Evolutionary conservation across 2,329 filamentous ascomycete species (phyloP), one percentile per base, ranked within the genome.

Genomic region (Xylariaceae sp.): DNA sequence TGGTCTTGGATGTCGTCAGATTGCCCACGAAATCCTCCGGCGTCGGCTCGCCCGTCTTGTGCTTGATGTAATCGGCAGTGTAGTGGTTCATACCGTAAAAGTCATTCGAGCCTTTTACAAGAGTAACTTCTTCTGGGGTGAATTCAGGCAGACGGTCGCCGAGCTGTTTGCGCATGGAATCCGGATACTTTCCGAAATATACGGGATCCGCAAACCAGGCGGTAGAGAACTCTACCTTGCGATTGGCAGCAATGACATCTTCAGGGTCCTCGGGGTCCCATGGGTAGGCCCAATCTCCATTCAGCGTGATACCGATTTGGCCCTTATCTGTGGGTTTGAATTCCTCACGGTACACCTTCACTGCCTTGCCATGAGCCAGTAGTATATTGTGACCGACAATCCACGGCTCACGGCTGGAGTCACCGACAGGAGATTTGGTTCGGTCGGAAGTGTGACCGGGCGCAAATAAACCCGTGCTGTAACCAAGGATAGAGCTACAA

Each of bases 31-130:
- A 84, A 73, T 95, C 89, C 49, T 87, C 78, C 3, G 75, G 74
- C 1, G 80, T 77, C 0, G 88, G 73, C 47, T 78, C 73, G 5
- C 78, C 80, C 6, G 80, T 78, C 66, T 83, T 82, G 73, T 91
- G 85, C 70, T 84, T 85, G 74, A 95, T 85, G 74, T 88, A 95
- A 77, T 94, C 89, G 67, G 89, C 87, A 49, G 88, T 91, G 77
- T 95, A 95, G 77, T 91, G 87, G 77, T 95, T 95, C 88, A 92
- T 92, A 70, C 89, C 90, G 72, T 95, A 95, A 73, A 95, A 95
- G 76, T 95, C 90, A 71, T 94, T 94, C 68, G 86, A 89, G n/a
- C 88, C 89, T 66, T 86, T 79, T 45, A 95, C 84, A n/a, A 94
- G 76, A 2, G 81, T 81, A 29, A 76, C 71, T 68, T 95, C 89